These are phyloP conservation scores for Raphanus sativus DNA, from an alignment of 345 rosid species.

Conservation along the genomic window DNA sequence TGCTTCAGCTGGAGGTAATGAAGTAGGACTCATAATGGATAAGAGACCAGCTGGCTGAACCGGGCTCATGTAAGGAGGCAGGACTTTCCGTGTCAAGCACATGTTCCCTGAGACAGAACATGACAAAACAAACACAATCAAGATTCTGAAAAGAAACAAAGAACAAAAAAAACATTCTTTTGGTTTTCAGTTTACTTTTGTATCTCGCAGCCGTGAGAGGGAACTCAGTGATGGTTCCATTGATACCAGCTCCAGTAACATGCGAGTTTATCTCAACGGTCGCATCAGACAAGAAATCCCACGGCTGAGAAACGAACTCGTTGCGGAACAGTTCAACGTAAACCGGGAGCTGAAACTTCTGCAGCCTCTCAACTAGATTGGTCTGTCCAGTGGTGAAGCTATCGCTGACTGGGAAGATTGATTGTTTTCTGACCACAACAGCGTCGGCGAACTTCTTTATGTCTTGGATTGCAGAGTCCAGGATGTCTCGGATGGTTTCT, in stretches of 20 bases:
- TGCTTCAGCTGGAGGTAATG: constrained; percentile 70
- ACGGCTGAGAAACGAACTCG: constrained; percentile 88
- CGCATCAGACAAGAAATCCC: constrained; percentile 86
- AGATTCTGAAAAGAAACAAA: neutral
- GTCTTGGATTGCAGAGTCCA: constrained; percentile 47
- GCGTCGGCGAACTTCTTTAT: constrained; percentile 73
- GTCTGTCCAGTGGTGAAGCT: constrained; percentile 48
- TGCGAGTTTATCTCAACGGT: constrained; percentile 71
- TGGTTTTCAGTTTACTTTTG: constrained; percentile 45
- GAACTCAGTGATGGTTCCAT: constrained; percentile 77
- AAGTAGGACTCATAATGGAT: constrained; percentile 15
- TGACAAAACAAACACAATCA: neutral
- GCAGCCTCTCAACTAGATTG: constrained; percentile 52
- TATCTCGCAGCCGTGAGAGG: constrained; percentile 75
- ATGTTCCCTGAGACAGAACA: constrained; percentile 54
- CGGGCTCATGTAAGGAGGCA: constrained; percentile 64
- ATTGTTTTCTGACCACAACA: constrained; percentile 56
- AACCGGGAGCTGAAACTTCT: constrained; percentile 52
- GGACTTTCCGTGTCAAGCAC: constrained; percentile 40
- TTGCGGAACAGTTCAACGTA: constrained; percentile 67
- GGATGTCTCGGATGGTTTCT: constrained; percentile 58
- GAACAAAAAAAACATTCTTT: neutral
- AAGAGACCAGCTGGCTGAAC: constrained; percentile 56
- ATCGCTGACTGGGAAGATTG: constrained; percentile 46
- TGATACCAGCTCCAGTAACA: constrained; percentile 32